phyloP scores from a whole-genome alignment of 768 basidiomycete genomes.

The Suillus placidus region DNA sequence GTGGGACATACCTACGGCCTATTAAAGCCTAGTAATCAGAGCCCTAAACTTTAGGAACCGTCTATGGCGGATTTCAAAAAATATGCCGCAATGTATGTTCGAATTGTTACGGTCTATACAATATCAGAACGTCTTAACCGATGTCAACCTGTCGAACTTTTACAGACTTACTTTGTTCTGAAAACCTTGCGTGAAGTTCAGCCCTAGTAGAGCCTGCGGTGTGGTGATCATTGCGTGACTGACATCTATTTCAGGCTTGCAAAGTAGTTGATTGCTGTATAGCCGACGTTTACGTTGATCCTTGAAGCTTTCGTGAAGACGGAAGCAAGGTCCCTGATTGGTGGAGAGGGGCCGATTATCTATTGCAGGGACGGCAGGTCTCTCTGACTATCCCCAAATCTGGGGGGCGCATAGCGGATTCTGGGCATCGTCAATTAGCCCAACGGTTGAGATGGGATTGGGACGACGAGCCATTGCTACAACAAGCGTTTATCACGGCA shows the following conservation, averaged over 20 bases:
- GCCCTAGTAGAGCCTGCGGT: neutral
- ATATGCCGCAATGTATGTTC: neutral
- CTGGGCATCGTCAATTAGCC: neutral
- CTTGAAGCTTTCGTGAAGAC: slow-evolving; percentile 1
- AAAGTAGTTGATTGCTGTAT: neutral
- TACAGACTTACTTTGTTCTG: slow-evolving; percentile 6
- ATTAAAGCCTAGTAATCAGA: neutral
- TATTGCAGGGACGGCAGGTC: neutral
- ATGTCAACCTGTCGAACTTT: slow-evolving; percentile 1
- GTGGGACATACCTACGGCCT: neutral
- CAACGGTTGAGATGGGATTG: slow-evolving; percentile 3
- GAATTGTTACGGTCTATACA: neutral
- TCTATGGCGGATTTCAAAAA: slow-evolving; percentile 1
- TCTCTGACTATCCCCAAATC: neutral
- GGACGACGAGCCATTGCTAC: slow-evolving; percentile 13
- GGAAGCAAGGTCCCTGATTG: neutral
- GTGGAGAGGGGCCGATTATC: neutral
- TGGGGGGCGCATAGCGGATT: neutral
- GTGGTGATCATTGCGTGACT: neutral
- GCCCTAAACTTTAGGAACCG: neutral
- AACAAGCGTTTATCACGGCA: slow-evolving; percentile 22
- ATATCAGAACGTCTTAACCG: slow-evolving; percentile 1
- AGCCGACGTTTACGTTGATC: slow-evolving; percentile 1
- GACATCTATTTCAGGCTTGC: neutral
- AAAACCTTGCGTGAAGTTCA: slow-evolving; percentile 1